phyloP scores from a whole-genome alignment of 306 rosid species.

The Adenanthera pavonina region DNA sequence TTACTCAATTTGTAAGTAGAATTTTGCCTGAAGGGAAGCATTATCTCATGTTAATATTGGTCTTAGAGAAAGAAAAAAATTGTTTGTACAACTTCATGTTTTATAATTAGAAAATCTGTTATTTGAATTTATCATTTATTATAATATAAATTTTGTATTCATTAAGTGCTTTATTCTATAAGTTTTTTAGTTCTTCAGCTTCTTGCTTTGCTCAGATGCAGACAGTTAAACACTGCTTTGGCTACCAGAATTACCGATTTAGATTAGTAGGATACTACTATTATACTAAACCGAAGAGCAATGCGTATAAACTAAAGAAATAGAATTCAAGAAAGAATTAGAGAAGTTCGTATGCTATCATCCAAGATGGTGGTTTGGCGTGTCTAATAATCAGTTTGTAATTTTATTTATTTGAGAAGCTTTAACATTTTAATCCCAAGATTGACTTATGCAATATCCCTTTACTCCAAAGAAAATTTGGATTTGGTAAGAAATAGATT shows the following conservation, averaged over 20 bases:
- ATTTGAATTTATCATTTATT: not conserved
- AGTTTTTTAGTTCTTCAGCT: not conserved
- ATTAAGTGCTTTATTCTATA: not conserved
- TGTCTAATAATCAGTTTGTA: too few species aligned
- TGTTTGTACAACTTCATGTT: slow-evolving; percentile 34
- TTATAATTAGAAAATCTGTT: slow-evolving; percentile 12
- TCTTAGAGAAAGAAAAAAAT: slow-evolving; percentile 14
- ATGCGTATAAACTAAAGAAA: not conserved
- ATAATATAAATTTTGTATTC: not conserved
- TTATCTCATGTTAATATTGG: slow-evolving; percentile 22
- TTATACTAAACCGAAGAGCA: not conserved
- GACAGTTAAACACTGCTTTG: not conserved
- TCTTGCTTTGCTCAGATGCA: not conserved
- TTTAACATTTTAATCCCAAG: too few species aligned
- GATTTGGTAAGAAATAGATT: too few species aligned
- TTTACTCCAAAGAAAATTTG: too few species aligned
- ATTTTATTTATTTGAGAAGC: too few species aligned
- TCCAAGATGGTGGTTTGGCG: too few species aligned
- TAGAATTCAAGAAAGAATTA: too few species aligned
- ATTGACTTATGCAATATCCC: too few species aligned
- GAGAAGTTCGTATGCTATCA: too few species aligned
- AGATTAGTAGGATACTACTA: not conserved
- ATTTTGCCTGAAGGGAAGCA: slow-evolving; percentile 38
- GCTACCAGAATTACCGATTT: not conserved
- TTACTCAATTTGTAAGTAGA: slow-evolving; percentile 48